phyloP scores from a whole-genome alignment of 495 filamentous ascomycete genomes.

The Penicillium tannophilum region DNA sequence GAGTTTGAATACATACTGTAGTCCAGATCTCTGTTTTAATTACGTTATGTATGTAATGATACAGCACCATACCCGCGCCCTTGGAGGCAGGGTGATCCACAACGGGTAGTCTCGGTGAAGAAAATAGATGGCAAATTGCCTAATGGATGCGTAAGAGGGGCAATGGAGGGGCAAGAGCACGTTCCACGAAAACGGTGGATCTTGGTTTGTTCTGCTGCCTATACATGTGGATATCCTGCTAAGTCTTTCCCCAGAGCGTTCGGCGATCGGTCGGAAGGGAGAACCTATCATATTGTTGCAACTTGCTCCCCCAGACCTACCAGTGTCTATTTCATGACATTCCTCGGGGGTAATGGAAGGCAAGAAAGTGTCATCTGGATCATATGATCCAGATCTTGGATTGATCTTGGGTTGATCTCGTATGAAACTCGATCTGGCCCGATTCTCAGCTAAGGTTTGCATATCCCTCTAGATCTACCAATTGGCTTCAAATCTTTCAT shows the following conservation, averaged over 20 bases:
- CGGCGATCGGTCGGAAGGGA: constrained; percentile 21
- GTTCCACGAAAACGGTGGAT: constrained; percentile 1
- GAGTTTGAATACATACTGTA: too few species aligned
- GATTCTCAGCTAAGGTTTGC: not conserved
- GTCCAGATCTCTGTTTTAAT: not conserved
- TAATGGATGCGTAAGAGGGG: not conserved
- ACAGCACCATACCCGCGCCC: not conserved
- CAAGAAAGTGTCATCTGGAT: not conserved
- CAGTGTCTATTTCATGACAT: not conserved
- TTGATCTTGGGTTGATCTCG: not conserved
- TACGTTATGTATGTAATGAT: not conserved
- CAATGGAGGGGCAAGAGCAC: constrained; percentile 1
- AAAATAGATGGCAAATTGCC: not conserved
- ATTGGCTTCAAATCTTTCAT: not conserved
- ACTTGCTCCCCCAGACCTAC: not conserved
- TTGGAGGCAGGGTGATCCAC: not conserved
- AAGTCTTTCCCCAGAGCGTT: constrained; percentile 14
- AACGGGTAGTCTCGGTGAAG: constrained; percentile 9
- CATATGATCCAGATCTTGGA: not conserved
- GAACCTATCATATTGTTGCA: constrained; percentile 19
- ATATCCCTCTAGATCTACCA: not conserved
- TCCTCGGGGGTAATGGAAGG: not conserved
- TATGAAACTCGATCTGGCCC: not conserved
- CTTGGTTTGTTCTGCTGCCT: not conserved
- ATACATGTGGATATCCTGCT: not conserved